Conservation (phyloP, 2,329 filamentous ascomycete genomes). For the Raffaelea arxii region DNA sequence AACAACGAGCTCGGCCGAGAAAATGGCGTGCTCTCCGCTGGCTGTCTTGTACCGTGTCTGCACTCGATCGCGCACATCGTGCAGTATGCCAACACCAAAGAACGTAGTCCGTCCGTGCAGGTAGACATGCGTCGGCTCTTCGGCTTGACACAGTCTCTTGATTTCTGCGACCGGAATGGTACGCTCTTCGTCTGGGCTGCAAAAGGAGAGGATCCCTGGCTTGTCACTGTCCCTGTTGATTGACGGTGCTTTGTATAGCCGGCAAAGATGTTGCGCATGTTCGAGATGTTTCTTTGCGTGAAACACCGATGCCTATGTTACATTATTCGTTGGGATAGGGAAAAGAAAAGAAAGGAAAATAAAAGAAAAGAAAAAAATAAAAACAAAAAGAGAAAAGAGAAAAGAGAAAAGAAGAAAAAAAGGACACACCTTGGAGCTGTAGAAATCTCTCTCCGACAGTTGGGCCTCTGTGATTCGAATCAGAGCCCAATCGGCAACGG, state of each 20-base stretch:
- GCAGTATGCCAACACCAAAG: background rate
- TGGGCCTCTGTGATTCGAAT: background rate
- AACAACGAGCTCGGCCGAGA: background rate
- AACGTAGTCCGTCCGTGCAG: background rate
- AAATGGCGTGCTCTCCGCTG: background rate
- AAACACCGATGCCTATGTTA: background rate
- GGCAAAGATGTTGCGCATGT: background rate
- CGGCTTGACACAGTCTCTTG: no score
- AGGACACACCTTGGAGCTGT: background rate
- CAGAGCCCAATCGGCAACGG: background rate
- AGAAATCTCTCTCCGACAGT: background rate
- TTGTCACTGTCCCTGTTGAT: background rate
- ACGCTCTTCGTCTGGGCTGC: background rate
- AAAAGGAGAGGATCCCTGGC: background rate
- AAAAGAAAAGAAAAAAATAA: background rate
- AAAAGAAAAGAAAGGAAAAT: background rate
- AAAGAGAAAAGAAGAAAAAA: background rate
- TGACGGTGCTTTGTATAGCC: background rate
- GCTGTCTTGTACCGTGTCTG: background rate
- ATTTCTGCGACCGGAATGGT: no score
- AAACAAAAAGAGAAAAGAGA: background rate
- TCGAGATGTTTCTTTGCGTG: background rate
- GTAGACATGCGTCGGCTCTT: slow-evolving; percentile 1
- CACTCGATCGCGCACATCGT: background rate
- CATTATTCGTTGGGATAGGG: background rate